Percentiles rank a stretch among this genome's conserved stretches.
Conservation (phyloP, 306 rosid genomes). For the Myrica gale region DNA sequence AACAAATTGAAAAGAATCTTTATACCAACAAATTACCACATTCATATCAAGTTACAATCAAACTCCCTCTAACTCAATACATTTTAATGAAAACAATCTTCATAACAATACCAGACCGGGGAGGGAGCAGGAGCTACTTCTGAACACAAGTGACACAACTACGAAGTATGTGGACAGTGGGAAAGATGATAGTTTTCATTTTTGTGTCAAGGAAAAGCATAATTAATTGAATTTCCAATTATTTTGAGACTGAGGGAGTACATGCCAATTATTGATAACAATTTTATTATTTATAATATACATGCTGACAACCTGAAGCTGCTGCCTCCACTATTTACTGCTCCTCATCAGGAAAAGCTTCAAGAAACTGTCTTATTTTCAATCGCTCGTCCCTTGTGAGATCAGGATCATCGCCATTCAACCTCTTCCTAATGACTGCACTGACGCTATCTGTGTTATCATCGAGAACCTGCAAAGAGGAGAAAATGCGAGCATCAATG, state of each 20-base stretch:
- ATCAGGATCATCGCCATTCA: conserved; percentile 61
- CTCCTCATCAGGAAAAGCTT: conserved; percentile 51
- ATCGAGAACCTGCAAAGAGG: conserved; percentile 52
- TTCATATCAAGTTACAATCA: too few relatives aligned
- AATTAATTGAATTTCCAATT: not conserved
- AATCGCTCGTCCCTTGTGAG: conserved; percentile 59
- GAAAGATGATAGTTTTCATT: too few relatives aligned
- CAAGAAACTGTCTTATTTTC: conserved; percentile 62
- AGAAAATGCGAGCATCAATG: conserved; percentile 20
- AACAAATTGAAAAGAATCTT: too few relatives aligned
- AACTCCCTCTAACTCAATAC: too few relatives aligned
- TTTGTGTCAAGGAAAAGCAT: too few relatives aligned
- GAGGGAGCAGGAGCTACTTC: too few relatives aligned
- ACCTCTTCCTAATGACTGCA: conserved; percentile 50
- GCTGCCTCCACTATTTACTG: conserved; percentile 27
- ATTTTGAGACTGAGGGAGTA: conserved; percentile 5
- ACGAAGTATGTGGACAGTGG: too few relatives aligned
- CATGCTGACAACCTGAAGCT: conserved; percentile 25
- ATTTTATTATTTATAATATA: conserved; percentile 6
- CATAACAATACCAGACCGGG: too few relatives aligned
- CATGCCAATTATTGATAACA: not conserved
- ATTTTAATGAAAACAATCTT: too few relatives aligned
- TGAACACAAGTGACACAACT: too few relatives aligned
- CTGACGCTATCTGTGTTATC: conserved; percentile 36
- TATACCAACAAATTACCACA: too few relatives aligned